phyloP scores from a whole-genome alignment of 495 filamentous ascomycete species.

The Clohesyomyces aquaticus region DNA sequence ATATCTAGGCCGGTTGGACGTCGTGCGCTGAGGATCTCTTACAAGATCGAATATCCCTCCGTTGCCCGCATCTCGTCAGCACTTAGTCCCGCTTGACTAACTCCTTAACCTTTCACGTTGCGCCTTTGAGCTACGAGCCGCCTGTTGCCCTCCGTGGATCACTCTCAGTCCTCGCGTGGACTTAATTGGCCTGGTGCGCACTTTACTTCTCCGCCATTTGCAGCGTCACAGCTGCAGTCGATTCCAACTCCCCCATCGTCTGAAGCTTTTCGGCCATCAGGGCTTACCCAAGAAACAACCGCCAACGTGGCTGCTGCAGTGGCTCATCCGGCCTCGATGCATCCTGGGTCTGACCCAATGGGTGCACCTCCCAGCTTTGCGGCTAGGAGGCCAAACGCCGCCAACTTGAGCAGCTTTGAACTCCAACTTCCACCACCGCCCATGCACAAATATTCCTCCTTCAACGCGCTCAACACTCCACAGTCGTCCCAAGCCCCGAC shows the following conservation, averaged over 20 bases:
- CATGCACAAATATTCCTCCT: conserved; percentile 51
- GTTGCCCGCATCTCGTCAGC: conserved; percentile 36
- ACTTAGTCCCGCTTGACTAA: conserved; percentile 28
- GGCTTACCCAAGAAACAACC: conserved; percentile 42
- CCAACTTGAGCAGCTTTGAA: conserved; percentile 47
- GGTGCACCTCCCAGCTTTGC: conserved; percentile 49
- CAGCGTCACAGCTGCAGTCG: conserved; percentile 36
- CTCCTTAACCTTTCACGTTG: conserved; percentile 23
- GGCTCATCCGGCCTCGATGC: conserved; percentile 49
- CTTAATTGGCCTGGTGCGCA: conserved; percentile 40
- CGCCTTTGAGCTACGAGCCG: conserved; percentile 31
- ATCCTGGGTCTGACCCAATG: conserved; percentile 49
- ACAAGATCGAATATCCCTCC: conserved; percentile 31
- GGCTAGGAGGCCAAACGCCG: conserved; percentile 48
- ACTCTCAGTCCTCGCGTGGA: conserved; percentile 38
- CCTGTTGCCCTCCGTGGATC: conserved; percentile 41
- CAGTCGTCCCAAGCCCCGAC: conserved; percentile 48
- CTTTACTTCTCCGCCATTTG: conserved; percentile 35
- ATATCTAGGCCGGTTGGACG: conserved; percentile 27
- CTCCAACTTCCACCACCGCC: conserved; percentile 50
- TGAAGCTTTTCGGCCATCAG: conserved; percentile 37
- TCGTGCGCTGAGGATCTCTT: conserved; percentile 26
- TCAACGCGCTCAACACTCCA: conserved; percentile 52
- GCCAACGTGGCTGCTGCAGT: conserved; percentile 52
- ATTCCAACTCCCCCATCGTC: conserved; percentile 39